Conservation (phyloP, 2,329 filamentous ascomycete species). For the Corniculantispora saksenae region DNA sequence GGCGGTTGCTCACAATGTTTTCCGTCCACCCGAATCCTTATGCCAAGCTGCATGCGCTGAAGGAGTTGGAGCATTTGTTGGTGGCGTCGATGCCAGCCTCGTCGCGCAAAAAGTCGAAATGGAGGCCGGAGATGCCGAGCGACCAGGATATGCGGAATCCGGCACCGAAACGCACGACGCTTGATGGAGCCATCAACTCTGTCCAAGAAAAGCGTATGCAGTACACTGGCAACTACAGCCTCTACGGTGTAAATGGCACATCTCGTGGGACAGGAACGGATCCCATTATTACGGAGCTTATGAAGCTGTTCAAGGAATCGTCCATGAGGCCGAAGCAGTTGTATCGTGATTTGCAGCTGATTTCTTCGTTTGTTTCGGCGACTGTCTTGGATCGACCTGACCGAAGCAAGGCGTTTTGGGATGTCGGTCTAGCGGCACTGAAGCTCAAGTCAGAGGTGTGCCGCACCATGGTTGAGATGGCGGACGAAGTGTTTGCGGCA, state of each 20-base stretch:
- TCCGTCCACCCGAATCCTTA: slow-evolving; percentile 87
- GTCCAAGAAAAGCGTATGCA: slow-evolving; percentile 68
- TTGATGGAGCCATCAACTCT: slow-evolving; percentile 70
- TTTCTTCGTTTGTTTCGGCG: slow-evolving; percentile 65
- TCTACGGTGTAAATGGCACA: background rate
- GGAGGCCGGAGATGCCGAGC: slow-evolving; percentile 19
- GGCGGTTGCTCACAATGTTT: slow-evolving; percentile 79
- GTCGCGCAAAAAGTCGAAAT: slow-evolving; percentile 36
- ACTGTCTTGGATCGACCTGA: slow-evolving; percentile 63
- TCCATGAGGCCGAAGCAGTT: slow-evolving; percentile 75
- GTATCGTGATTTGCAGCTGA: slow-evolving; percentile 79
- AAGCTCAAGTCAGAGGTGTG: slow-evolving; percentile 85
- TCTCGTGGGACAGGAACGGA: slow-evolving; percentile 42
- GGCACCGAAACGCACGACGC: slow-evolving; percentile 42
- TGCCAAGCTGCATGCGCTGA: slow-evolving; percentile 78
- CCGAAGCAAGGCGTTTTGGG: slow-evolving; percentile 80
- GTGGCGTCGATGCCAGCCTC: slow-evolving; percentile 63
- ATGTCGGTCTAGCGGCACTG: slow-evolving; percentile 85
- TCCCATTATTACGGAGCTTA: slow-evolving; percentile 65
- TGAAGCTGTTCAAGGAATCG: slow-evolving; percentile 66
- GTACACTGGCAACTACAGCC: slow-evolving; percentile 8
- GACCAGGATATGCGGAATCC: slow-evolving; percentile 33
- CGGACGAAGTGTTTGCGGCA: slow-evolving; percentile 55
- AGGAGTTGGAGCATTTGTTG: slow-evolving; percentile 81
- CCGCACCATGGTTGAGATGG: slow-evolving; percentile 70